Percentiles rank a stretch among this genome's conserved stretches.
Conservation (phyloP, 495 filamentous ascomycete species). For the Tetracladium setigerum region DNA sequence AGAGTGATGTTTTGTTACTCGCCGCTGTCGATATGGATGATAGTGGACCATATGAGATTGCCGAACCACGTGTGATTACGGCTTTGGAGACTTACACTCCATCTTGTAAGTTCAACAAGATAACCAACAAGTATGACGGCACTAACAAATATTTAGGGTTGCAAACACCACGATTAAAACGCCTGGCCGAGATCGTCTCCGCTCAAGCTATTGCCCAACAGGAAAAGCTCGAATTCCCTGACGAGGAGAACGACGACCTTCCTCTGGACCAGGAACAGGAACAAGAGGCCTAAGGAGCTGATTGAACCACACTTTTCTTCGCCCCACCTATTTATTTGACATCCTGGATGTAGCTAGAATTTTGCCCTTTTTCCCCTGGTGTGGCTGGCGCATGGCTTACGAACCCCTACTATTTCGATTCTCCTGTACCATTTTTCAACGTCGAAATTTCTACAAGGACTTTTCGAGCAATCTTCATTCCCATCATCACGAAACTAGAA, state of each 20-base stretch:
- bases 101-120: constrained; percentile 57
- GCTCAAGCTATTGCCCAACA: constrained; percentile 91
- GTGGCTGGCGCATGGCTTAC: too few relatives aligned
- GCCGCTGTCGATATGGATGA: constrained; percentile 98
- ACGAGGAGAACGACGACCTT: constrained; percentile 15
- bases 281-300: too few relatives aligned
- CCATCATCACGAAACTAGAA: too few relatives aligned
- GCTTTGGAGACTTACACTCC: constrained; percentile 97
- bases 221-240: constrained; percentile 61
- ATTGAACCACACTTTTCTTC: not conserved
- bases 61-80: constrained; percentile 90
- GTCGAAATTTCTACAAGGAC: constrained; percentile 13
- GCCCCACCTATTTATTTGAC: too few relatives aligned
- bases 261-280: too few relatives aligned
- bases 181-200: constrained; percentile 94
- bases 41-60: constrained; percentile 98
- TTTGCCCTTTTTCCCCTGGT: too few relatives aligned
- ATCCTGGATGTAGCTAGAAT: too few relatives aligned
- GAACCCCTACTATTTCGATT: constrained; percentile 6
- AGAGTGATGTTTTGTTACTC: constrained; percentile 90
- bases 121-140: constrained; percentile 11
- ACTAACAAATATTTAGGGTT: constrained; percentile 53
- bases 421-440: constrained; percentile 21
- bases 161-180: constrained; percentile 89
- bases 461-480: too few relatives aligned